Evolutionary conservation across 495 filamentous ascomycete genomes (phyloP), one percentile per base, ranked within the genome.

Genomic region (Hypoxylon subgilvum): DNA sequence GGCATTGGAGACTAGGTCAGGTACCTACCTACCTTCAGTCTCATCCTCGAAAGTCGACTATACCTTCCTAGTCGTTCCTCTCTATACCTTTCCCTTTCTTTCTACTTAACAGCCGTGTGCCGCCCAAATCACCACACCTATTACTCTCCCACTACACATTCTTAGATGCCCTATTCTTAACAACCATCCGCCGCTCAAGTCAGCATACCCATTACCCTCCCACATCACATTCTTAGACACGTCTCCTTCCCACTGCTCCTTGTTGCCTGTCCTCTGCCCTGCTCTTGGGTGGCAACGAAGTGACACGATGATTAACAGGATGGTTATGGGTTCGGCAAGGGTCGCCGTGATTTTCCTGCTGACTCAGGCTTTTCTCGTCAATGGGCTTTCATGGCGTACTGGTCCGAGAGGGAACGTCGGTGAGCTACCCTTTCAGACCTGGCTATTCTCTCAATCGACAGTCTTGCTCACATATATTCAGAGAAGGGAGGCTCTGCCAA

Each of bases 381-480:
- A 34, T 1, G 60, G 56, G 1, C 44, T 73, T 32, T 73, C 68
- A 9, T 76, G 75, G 73, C 52, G 54, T 17, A 52, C 59, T 31
- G 66, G 64, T 3, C 52, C 43, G 35, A 63, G 41, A 47, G 19
- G 41, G 0, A 22, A 51, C 23, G 7, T 27, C 27, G 31, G 60
- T 63, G 35, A 21, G 30, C 7, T 14, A 8, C 27, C 12, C 7
- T 22, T 32, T 44, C n/a, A n/a, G n/a, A n/a, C n/a, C n/a, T n/a
- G n/a, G 1, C 7, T 39, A 38, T 18, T 22, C 35, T 42, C 4
- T 12, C 17, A 25, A 27, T 0, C 10, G 27, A 22, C n/a, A n/a
- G n/a, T n/a, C 10, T 41, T 44, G 23, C 51, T 55, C 8, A 57
- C 21, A 14, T 8, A 2, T 30, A 38, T 30, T n/a, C 13, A 64